phyloP scores from a whole-genome alignment of 2,329 filamentous ascomycete genomes.

The Xylaria sp. region DNA sequence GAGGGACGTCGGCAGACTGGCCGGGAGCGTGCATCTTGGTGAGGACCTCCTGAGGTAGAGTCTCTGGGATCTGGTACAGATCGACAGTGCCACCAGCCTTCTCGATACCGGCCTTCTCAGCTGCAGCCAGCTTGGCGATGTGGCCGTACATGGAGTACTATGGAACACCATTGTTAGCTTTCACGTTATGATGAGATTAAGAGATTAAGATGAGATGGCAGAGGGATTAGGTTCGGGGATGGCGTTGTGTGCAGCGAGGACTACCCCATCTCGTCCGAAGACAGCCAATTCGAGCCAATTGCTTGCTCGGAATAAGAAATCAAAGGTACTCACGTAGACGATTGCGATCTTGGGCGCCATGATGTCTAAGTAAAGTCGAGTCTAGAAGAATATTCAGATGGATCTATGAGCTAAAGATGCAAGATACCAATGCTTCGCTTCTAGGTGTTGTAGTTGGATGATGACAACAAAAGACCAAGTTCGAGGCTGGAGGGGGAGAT shows the following conservation, averaged over 20 bases:
- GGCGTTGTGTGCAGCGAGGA: background rate
- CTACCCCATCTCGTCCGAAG: background rate
- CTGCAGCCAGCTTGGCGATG: constrained; percentile 83
- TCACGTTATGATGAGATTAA: constrained; percentile 2
- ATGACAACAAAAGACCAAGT: background rate
- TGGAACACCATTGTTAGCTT: constrained; percentile 36
- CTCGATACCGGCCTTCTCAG: constrained; percentile 91
- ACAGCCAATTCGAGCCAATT: background rate
- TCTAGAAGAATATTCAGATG: background rate
- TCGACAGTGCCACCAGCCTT: constrained; percentile 84
- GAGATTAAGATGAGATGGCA: background rate
- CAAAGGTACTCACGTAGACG: constrained; percentile 45
- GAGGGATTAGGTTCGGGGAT: background rate
- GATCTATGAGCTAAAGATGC: background rate
- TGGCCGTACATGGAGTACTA: constrained; percentile 97
- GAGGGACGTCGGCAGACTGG: constrained; percentile 74
- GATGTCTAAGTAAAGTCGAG: constrained; percentile 11
- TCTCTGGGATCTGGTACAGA: constrained; percentile 90
- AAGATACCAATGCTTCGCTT: constrained; percentile 1
- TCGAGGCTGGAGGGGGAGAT: constrained; percentile 12
- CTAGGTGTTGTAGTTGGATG: constrained; percentile 7
- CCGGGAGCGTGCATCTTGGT: constrained; percentile 89
- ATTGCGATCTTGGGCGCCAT: constrained; percentile 51
- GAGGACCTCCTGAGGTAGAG: constrained; percentile 84
- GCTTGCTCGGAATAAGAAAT: background rate